Evolutionary conservation across 2,329 filamentous ascomycete species (phyloP).

Genomic region (Apiospora pterosperma): DNA sequence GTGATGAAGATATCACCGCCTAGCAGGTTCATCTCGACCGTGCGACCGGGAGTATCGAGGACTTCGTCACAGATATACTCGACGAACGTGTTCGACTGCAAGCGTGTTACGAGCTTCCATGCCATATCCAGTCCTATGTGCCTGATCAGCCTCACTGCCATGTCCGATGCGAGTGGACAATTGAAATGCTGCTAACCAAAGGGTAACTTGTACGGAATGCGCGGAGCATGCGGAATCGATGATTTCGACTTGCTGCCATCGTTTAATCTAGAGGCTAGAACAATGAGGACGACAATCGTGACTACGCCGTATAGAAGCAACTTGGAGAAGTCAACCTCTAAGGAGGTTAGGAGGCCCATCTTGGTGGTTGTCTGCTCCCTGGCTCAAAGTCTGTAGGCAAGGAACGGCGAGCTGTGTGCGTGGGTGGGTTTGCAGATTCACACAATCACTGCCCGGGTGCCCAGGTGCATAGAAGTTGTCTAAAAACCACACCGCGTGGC

Average conservation of each 20-base stretch:
- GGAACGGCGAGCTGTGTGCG: neutral
- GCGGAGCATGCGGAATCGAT: neutral
- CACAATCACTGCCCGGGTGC: neutral
- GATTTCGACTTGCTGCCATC: neutral
- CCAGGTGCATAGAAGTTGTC: neutral
- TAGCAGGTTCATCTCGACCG: conserved; percentile 5
- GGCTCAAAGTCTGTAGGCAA: neutral
- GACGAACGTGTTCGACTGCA: neutral
- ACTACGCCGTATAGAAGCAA: neutral
- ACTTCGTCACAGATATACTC: neutral
- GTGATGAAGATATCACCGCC: neutral
- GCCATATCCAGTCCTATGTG: conserved; percentile 3
- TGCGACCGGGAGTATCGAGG: neutral
- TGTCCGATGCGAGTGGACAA: neutral
- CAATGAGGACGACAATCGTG: neutral
- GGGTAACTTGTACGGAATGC: neutral
- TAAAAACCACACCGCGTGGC: neutral
- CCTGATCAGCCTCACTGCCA: neutral
- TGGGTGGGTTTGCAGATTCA: neutral
- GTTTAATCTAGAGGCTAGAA: neutral
- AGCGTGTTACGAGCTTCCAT: neutral
- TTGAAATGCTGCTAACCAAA: neutral
- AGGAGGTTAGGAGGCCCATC: neutral
- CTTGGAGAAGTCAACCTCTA: neutral
- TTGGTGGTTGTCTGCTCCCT: neutral